These are phyloP conservation scores for Keithomyces neogunnii DNA, from an alignment of 2,329 filamentous ascomycete genomes.

Conservation along the genomic window DNA sequence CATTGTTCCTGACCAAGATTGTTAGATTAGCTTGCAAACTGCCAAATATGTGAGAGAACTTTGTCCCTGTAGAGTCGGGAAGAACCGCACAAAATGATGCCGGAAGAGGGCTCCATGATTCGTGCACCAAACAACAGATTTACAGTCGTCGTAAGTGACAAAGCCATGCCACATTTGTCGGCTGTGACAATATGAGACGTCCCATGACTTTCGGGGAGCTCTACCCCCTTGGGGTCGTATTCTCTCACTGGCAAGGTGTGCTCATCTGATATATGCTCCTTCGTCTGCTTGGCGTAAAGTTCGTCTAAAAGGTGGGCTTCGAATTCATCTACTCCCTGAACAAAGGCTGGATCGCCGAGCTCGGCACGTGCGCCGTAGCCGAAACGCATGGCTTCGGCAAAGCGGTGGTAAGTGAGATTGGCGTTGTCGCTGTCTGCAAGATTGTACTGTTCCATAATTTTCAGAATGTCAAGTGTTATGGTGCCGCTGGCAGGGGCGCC, in stretches of 20 bases:
- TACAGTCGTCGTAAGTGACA: conserved; percentile 78
- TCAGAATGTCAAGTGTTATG: conserved; percentile 67
- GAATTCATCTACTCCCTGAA: conserved; percentile 52
- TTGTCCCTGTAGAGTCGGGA: background rate
- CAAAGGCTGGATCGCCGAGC: conserved; percentile 75
- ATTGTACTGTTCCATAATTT: conserved; percentile 72
- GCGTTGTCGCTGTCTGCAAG: conserved; percentile 41
- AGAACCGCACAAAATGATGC: conserved; percentile 57
- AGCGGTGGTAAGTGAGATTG: conserved; percentile 69
- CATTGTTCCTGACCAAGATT: conserved; percentile 39
- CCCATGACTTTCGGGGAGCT: conserved; percentile 61
- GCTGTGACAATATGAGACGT: conserved; percentile 67
- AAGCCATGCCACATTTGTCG: conserved; percentile 64
- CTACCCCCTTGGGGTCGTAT: conserved; percentile 63
- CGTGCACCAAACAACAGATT: conserved; percentile 79
- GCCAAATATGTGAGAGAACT: conserved; percentile 22
- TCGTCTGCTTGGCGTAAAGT: conserved; percentile 49
- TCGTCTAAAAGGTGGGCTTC: conserved; percentile 61
- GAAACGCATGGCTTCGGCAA: conserved; percentile 85
- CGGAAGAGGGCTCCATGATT: conserved; percentile 72
- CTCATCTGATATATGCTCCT: conserved; percentile 60
- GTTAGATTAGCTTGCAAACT: conserved; percentile 10
- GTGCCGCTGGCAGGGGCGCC: conserved; percentile 72
- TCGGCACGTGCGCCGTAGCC: conserved; percentile 72
- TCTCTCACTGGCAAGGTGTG: conserved; percentile 61